Base-by-base conservation (phyloP, 169 alveolate species). In the Plasmodium falciparum region DNA sequence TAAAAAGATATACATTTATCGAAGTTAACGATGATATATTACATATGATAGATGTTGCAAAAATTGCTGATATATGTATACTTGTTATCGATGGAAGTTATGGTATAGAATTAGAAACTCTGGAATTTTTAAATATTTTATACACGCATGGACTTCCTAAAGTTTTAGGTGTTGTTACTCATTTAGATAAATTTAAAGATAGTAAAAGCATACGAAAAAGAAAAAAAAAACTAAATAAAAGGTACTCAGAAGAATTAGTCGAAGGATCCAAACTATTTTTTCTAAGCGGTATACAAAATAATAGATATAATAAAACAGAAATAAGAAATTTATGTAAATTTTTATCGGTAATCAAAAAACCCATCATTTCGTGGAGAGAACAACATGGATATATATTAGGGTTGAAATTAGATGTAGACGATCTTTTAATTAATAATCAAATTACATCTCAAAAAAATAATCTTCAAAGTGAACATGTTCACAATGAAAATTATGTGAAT, bases 101-200 rank as follows among this genome's bases (percentile, higher is more conserved):
- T 76, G 98, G 98, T 80, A 98, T 98, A 91, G 99, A 99, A 93
- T 96, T 99, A 98, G 99, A 98, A 92, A 99, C 99, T 8, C 98
- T 99, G 76, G 99, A 99, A 96, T 99, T 98, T 95, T 88, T 98
- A 80, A 98, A 98, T 89, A 93, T 99, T 17, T 76, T 99, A 92
- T 98, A 97, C 73, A 93, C 94, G 7, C 98, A 96, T 88, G 99
- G 99, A 1, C 94, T 97, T 89, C 99, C 99, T 1, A 93, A 97
- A 50, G 97, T 97, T 1, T 89, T 96, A 92, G 99, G 99, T 7
- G 99, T 99, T 22, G 96, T 98, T 47, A 99, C 99, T 1, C 99
- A 98, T 92, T 83, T 98, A 88, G 99, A 99, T 92, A 96, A 95
- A 73, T 97, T 98, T 88, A 96, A 96, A 93, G 97, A 96, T 61